Percentiles rank a stretch among this genome's conserved stretches.
These are phyloP conservation scores for Anthoceros angustus DNA, from an alignment of 225 moss, liverwort and hornwort species.

Conservation along the genomic window DNA sequence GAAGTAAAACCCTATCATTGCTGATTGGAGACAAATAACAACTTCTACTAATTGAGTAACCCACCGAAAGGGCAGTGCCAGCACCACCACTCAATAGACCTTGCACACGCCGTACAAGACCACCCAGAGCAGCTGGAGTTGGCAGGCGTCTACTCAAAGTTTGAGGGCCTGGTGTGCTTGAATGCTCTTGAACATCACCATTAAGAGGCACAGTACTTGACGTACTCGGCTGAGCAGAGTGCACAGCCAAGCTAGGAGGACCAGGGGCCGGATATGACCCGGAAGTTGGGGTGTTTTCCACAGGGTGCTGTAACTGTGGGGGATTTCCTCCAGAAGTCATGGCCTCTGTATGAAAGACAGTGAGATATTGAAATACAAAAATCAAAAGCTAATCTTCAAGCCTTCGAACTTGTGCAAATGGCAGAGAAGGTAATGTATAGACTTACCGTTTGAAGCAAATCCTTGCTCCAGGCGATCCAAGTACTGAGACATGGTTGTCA, in stretches of 20 bases:
- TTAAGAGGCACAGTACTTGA: slow-evolving; percentile 6
- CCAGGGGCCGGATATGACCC: slow-evolving; percentile 6
- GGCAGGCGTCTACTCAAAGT: slow-evolving; percentile 40
- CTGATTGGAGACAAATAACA: background rate
- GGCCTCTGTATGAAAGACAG: slow-evolving; percentile 10
- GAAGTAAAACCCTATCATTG: background rate
- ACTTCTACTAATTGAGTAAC: background rate
- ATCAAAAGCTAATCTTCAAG: background rate
- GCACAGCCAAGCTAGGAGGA: slow-evolving; percentile 6
- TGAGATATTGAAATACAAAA: background rate
- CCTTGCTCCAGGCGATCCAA: slow-evolving; percentile 99
- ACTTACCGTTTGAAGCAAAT: slow-evolving; percentile 59
- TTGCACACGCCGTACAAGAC: slow-evolving; percentile 68
- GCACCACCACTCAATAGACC: slow-evolving; percentile 55
- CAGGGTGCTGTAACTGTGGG: no score
- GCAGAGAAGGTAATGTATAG: background rate
- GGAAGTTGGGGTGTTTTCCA: background rate
- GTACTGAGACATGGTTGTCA: slow-evolving; percentile 99
- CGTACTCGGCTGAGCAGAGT: slow-evolving; percentile 4
- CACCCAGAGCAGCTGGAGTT: slow-evolving; percentile 74
- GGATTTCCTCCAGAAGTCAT: slow-evolving; percentile 8
- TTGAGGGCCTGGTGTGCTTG: slow-evolving; percentile 26
- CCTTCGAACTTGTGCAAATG: background rate
- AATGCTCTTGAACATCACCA: slow-evolving; percentile 24
- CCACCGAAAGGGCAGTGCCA: slow-evolving; percentile 56